Percentiles rank a stretch among this genome's conserved stretches.
phyloP scores from a whole-genome alignment of 106 monocot species.

The Platanthera zijinensis region DNA sequence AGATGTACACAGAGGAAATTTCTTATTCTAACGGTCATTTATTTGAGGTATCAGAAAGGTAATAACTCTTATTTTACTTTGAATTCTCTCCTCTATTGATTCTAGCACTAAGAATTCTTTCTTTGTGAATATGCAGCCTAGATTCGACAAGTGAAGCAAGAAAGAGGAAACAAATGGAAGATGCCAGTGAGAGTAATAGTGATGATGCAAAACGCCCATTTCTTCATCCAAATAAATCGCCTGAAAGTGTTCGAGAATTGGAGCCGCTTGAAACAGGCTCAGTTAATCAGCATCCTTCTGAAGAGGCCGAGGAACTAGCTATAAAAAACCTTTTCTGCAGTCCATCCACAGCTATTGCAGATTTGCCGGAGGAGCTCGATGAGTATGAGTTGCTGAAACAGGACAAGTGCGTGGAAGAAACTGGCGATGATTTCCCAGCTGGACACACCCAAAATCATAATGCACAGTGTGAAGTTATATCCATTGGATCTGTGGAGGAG shows the following conservation, averaged over 20 bases:
- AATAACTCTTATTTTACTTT: constrained; percentile 6
- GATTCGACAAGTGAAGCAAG: constrained; percentile 18
- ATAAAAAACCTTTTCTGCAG: constrained; percentile 37
- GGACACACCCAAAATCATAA: constrained; percentile 3
- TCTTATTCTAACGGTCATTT: constrained; percentile 11
- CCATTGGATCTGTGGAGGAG: constrained; percentile 48
- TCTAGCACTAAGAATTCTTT: background rate
- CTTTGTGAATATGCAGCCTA: constrained; percentile 4
- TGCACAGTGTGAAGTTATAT: constrained; percentile 6
- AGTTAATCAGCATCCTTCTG: constrained; percentile 12
- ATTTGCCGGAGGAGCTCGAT: constrained; percentile 28
- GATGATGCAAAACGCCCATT: constrained; percentile 12
- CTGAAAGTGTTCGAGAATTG: constrained; percentile 2
- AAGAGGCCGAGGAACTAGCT: constrained; percentile 37
- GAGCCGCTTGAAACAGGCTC: background rate
- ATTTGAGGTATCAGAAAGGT: constrained; percentile 11
- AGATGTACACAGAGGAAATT: constrained; percentile 3
- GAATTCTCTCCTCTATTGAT: background rate
- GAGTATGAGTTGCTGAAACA: constrained; percentile 23
- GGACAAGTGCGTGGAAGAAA: constrained; percentile 14
- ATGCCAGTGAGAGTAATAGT: constrained; percentile 3
- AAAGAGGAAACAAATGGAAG: constrained; percentile 33
- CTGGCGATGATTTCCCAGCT: constrained; percentile 5
- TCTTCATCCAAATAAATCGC: constrained; percentile 5
- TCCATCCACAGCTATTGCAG: constrained; percentile 10